Evolutionary conservation across 306 rosid genomes (phyloP).

Genomic region (Begonia fuchsioides): DNA sequence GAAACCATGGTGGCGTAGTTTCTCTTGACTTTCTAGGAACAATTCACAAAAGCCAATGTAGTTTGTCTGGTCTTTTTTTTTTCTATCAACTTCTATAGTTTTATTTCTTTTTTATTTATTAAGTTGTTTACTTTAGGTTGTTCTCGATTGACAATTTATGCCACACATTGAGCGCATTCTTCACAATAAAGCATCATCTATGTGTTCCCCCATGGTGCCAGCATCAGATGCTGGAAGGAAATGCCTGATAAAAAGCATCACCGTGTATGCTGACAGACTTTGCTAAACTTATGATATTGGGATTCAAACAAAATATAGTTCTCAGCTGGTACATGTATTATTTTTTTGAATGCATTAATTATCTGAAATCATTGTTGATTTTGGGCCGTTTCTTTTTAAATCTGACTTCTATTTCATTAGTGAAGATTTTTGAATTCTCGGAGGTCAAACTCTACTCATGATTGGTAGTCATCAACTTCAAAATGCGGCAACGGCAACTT

Average conservation of each 20-base stretch:
- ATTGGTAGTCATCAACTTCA: slow-evolving; percentile 81
- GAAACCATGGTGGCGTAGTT: too few relatives aligned
- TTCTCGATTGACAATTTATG: slow-evolving; percentile 75
- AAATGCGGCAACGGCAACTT: slow-evolving; percentile 80
- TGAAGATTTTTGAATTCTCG: slow-evolving; percentile 48
- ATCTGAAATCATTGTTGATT: too few relatives aligned
- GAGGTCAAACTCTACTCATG: slow-evolving; percentile 60
- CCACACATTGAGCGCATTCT: slow-evolving; percentile 72
- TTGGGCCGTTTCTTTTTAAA: background rate
- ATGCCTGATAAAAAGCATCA: slow-evolving; percentile 32
- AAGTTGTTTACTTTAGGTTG: slow-evolving; percentile 30
- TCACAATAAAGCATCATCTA: slow-evolving; percentile 45
- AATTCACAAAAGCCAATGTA: too few relatives aligned
- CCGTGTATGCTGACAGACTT: slow-evolving; percentile 33
- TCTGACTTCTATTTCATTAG: slow-evolving; percentile 5
- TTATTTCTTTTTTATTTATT: slow-evolving; percentile 4
- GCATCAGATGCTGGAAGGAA: slow-evolving; percentile 43
- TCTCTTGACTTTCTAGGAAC: too few relatives aligned
- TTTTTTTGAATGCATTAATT: too few relatives aligned
- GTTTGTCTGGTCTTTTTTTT: too few relatives aligned
- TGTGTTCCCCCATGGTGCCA: slow-evolving; percentile 51
- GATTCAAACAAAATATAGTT: slow-evolving; percentile 31
- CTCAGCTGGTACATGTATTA: slow-evolving; percentile 17
- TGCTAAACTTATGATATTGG: slow-evolving; percentile 57
- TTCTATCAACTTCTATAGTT: background rate